phyloP scores from a whole-genome alignment of 805 yeast genomes.

The Saccharomycopsis malanga region DNA sequence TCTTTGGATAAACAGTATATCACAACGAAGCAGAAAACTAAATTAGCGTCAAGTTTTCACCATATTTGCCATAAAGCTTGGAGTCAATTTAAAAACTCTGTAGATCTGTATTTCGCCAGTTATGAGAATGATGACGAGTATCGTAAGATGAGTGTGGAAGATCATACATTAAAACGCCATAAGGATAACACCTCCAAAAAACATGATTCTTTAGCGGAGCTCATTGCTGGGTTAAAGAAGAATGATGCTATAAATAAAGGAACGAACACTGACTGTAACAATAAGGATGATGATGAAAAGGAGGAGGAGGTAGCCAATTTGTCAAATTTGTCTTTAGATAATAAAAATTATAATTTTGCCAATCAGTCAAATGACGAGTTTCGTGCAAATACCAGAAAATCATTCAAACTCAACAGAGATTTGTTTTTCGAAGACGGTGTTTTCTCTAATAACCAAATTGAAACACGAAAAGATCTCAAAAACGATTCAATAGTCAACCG shows the following conservation, averaged over 20 bases:
- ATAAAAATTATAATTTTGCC: conserved; percentile 1
- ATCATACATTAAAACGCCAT: not conserved
- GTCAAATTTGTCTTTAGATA: not conserved
- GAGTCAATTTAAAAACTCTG: not conserved
- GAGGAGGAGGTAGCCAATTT: not conserved
- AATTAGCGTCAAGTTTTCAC: not conserved
- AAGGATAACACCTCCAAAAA: not conserved
- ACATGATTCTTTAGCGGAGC: not conserved
- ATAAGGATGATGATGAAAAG: not conserved
- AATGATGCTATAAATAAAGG: not conserved
- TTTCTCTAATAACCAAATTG: not conserved
- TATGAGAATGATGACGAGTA: not conserved
- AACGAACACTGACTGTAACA: not conserved
- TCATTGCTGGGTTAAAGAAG: not conserved
- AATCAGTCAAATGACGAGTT: not conserved
- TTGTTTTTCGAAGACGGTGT: not conserved
- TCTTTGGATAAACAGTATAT: not conserved
- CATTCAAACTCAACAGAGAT: conserved; percentile 8
- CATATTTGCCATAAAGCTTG: conserved; percentile 1
- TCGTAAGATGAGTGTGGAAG: not conserved
- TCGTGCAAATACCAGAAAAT: conserved; percentile 6
- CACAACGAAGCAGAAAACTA: not conserved
- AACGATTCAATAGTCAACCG: too few relatives aligned
- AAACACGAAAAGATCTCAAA: not conserved
- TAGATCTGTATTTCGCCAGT: conserved; percentile 2